A percentile compares a stretch with the other conserved stretches of the same genome.
phyloP scores from a whole-genome alignment of 164 flowering plant species.

The Tetracentron sinense region DNA sequence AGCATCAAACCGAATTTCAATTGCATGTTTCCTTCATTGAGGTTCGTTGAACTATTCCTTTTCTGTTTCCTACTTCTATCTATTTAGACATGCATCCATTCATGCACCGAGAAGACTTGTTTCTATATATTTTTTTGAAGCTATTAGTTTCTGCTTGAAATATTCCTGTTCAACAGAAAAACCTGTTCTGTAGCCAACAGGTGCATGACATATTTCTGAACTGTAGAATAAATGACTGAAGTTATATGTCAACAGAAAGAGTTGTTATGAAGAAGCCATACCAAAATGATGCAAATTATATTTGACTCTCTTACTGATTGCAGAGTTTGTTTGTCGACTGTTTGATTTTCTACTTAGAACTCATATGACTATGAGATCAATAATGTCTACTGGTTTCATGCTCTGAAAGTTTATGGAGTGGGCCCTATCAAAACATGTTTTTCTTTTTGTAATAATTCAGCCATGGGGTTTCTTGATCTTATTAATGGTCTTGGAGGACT shows the following conservation, averaged over 20 bases:
- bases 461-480: neutral
- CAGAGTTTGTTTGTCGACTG: neutral
- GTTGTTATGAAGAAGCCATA: too few relatives aligned
- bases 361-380: too few relatives aligned
- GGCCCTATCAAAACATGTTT: neutral
- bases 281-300: too few relatives aligned
- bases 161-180: too few relatives aligned
- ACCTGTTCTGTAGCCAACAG: too few relatives aligned
- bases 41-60: conserved; percentile 36
- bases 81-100: neutral
- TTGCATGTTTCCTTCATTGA: conserved; percentile 95
- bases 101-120: neutral
- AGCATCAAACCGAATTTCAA: conserved; percentile 84
- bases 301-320: neutral
- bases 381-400: neutral
- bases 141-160: too few relatives aligned
- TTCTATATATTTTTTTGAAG: neutral
- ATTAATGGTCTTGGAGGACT: neutral
- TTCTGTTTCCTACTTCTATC: neutral
- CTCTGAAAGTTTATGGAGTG: neutral
- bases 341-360: too few relatives aligned
- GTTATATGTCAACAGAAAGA: too few relatives aligned
- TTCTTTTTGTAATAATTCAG: neutral
- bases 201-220: too few relatives aligned
- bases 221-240: too few relatives aligned